These are phyloP conservation scores for Pilatotrama ljubarskyi DNA, from an alignment of 768 basidiomycete genomes.

Conservation along the genomic window DNA sequence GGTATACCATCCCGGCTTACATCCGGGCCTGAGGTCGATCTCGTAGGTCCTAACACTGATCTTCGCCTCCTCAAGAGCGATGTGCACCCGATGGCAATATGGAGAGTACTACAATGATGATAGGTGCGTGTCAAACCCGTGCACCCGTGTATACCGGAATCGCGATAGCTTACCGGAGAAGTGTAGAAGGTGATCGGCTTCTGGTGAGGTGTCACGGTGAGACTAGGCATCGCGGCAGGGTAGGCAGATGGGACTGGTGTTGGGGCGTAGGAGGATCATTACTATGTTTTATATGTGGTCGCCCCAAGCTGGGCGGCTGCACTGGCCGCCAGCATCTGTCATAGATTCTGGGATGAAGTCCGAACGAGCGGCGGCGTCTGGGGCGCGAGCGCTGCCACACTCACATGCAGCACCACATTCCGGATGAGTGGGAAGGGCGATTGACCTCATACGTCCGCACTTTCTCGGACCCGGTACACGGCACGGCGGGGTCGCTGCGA, in stretches of 20 bases:
- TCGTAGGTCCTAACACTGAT: conserved; percentile 51
- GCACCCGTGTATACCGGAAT: no score
- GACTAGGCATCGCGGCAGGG: background rate
- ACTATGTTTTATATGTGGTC: conserved; percentile 9
- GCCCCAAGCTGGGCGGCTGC: background rate
- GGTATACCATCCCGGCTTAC: conserved; percentile 71
- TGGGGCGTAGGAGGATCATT: background rate
- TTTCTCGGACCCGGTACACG: conserved; percentile 11
- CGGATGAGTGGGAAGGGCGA: background rate
- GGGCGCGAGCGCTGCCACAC: background rate
- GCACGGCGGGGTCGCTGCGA: background rate
- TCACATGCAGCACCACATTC: conserved; percentile 8
- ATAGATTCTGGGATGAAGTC: background rate
- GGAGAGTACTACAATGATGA: background rate
- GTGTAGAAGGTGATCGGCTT: conserved; percentile 20
- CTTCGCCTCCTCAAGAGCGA: conserved; percentile 63
- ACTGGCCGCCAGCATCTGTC: background rate
- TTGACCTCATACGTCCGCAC: conserved; percentile 6
- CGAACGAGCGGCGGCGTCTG: conserved; percentile 2
- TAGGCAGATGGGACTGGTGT: background rate
- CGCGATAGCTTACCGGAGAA: conserved; percentile 1
- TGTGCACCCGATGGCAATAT: conserved; percentile 44
- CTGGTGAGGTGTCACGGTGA: background rate
- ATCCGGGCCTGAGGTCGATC: conserved; percentile 49
- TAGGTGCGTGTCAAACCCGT: background rate